Conservation (phyloP, 140 eudicot species). For the Anethum foeniculum region DNA sequence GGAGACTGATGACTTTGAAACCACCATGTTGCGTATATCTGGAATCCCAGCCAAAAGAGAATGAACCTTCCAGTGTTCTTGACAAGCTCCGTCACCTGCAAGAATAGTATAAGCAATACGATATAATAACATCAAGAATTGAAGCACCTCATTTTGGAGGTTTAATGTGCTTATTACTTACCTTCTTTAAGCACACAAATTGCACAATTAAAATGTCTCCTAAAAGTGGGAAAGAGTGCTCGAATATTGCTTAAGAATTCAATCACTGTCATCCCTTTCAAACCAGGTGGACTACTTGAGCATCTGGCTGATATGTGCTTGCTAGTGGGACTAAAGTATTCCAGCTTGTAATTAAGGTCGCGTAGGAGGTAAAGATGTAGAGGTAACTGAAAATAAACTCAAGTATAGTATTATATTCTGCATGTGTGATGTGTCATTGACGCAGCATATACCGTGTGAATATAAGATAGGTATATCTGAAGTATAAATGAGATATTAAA, state of each 20-base stretch:
- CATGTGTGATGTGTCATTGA: background rate
- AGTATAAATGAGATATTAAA: background rate
- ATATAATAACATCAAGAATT: conserved; percentile 7
- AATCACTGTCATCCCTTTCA: conserved; percentile 23
- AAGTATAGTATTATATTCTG: conserved; percentile 12
- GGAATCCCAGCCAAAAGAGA: conserved; percentile 62
- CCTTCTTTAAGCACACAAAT: conserved; percentile 40
- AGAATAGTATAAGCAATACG: conserved; percentile 1
- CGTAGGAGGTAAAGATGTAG: conserved; percentile 64
- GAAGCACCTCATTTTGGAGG: conserved; percentile 10
- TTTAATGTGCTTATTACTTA: conserved; percentile 17
- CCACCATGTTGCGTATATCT: conserved; percentile 32
- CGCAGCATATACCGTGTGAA: background rate
- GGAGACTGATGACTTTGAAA: conserved; percentile 39
- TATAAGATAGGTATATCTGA: background rate
- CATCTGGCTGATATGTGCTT: conserved; percentile 32
- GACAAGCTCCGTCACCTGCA: conserved; percentile 59
- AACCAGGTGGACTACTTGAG: conserved; percentile 34
- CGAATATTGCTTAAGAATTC: conserved; percentile 50
- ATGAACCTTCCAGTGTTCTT: conserved; percentile 64
- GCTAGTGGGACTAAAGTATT: conserved; percentile 29
- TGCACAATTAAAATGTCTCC: conserved; percentile 50
- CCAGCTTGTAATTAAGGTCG: conserved; percentile 73
- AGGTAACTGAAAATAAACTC: conserved; percentile 40
- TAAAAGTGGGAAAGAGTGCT: conserved; percentile 44